Conservation (phyloP, 1,284 basidiomycete genomes). For the Austropuccinia psidii region DNA sequence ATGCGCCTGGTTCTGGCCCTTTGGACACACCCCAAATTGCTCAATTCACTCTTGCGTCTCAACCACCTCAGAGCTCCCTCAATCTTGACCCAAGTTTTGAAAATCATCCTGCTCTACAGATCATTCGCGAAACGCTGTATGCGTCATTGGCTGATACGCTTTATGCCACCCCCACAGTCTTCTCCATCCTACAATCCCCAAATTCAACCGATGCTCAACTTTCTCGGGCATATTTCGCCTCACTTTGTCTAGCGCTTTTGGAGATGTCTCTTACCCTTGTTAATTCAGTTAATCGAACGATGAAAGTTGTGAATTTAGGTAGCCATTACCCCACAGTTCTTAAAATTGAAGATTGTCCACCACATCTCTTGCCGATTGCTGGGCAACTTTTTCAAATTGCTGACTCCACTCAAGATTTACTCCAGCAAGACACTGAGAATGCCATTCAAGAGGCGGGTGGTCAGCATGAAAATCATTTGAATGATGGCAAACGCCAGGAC, state of each 20-base stretch:
- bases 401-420: conserved; percentile 1
- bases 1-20: neutral
- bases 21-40: neutral
- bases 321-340: neutral
- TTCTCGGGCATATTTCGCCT: conserved; percentile 27
- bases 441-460: neutral
- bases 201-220: conserved; percentile 3
- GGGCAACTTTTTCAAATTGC: conserved; percentile 12
- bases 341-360: conserved; percentile 22
- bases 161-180: conserved; percentile 22
- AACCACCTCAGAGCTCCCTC: neutral
- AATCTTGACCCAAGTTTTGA: neutral
- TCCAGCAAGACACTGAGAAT: neutral
- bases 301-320: conserved; percentile 10
- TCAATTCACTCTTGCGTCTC: neutral
- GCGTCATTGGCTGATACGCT: conserved; percentile 31
- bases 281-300: neutral
- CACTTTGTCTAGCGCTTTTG: conserved; percentile 27
- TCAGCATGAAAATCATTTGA: no score
- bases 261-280: conserved; percentile 21
- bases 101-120: conserved; percentile 1
- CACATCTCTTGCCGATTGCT: conserved; percentile 3
- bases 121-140: conserved; percentile 33
- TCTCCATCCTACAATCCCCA: conserved; percentile 18
- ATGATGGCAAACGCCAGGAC: neutral